A percentile compares a stretch with the other conserved stretches of the same genome.
phyloP scores from a whole-genome alignment of 208 protist species.

The Trypanosoma avium region DNA sequence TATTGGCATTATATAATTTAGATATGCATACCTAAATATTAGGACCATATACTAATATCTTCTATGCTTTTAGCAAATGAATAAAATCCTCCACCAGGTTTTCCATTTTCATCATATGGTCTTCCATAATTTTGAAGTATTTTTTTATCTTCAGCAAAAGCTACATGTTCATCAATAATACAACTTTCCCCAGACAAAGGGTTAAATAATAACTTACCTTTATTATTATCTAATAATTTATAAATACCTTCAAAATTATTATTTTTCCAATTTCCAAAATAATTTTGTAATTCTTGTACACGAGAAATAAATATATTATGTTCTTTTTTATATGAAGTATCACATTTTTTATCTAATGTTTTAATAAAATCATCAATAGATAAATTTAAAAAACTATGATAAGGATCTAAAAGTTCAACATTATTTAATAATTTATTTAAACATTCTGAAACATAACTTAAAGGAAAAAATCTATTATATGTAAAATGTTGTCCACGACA shows the following conservation, averaged over 20 bases:
- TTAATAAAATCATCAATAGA: conserved; percentile 37
- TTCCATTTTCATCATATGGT: conserved; percentile 30
- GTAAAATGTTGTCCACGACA: conserved; percentile 72
- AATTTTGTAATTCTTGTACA: conserved; percentile 30
- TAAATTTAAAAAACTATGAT: conserved; percentile 23
- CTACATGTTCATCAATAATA: conserved; percentile 27
- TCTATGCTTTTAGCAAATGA: conserved; percentile 27
- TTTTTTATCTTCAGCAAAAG: conserved; percentile 52
- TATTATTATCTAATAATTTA: conserved; percentile 4
- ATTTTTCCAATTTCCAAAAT: conserved; percentile 37
- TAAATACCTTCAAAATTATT: conserved; percentile 44
- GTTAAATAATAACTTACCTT: conserved; percentile 24
- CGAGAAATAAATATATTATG: conserved; percentile 34
- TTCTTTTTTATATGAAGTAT: conserved; percentile 46
- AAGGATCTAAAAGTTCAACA: not conserved
- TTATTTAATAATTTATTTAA: conserved; percentile 22
- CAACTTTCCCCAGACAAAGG: conserved; percentile 9
- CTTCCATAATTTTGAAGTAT: conserved; percentile 72
- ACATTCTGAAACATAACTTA: conserved; percentile 44
- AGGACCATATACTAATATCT: conserved; percentile 29
- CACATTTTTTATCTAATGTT: conserved; percentile 25
- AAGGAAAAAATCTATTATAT: conserved; percentile 59
- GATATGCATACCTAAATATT: not conserved
- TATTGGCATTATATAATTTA: not conserved
- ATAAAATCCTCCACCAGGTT: conserved; percentile 45